A percentile compares a stretch with the other conserved stretches of the same genome.
Evolutionary conservation across 805 yeast genomes (phyloP).

Genomic region (Clavispora carvajalis): DNA sequence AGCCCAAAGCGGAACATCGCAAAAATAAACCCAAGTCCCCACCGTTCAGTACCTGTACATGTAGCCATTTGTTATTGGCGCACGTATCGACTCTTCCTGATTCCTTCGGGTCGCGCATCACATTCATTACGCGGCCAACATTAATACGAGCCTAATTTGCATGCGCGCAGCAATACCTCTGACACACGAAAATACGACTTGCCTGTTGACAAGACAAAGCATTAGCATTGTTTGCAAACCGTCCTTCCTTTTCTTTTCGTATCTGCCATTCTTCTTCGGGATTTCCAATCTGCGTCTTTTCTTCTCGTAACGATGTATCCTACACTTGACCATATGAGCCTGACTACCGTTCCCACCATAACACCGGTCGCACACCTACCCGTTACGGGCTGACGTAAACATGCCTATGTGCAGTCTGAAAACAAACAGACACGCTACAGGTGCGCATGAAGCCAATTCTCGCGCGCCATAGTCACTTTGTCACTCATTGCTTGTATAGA

Average conservation of each 20-base stretch:
- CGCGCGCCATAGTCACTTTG: conserved; percentile 1
- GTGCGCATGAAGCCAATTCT: conserved; percentile 1
- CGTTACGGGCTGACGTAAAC: conserved; percentile 1
- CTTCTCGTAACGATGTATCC: too few relatives aligned
- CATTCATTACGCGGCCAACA: neutral
- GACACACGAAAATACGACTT: neutral
- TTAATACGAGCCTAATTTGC: neutral
- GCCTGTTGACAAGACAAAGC: too few relatives aligned
- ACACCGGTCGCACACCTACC: too few relatives aligned
- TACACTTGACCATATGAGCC: too few relatives aligned
- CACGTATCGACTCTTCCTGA: too few relatives aligned
- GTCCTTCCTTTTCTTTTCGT: too few relatives aligned
- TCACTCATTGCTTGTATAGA: neutral
- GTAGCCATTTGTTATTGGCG: neutral
- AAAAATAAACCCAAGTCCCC: neutral
- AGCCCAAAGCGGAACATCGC: neutral
- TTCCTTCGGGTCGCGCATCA: neutral
- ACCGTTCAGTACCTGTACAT: neutral
- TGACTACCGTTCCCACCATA: too few relatives aligned
- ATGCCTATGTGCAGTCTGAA: conserved; percentile 3
- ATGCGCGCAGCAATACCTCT: neutral
- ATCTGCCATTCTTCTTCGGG: too few relatives aligned
- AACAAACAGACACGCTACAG: conserved; percentile 16
- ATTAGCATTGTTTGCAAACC: too few relatives aligned
- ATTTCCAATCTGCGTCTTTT: too few relatives aligned